These are phyloP conservation scores for Nannochloropsis salina DNA, from an alignment of 108 stramenopile genomes.

Conservation along the genomic window DNA sequence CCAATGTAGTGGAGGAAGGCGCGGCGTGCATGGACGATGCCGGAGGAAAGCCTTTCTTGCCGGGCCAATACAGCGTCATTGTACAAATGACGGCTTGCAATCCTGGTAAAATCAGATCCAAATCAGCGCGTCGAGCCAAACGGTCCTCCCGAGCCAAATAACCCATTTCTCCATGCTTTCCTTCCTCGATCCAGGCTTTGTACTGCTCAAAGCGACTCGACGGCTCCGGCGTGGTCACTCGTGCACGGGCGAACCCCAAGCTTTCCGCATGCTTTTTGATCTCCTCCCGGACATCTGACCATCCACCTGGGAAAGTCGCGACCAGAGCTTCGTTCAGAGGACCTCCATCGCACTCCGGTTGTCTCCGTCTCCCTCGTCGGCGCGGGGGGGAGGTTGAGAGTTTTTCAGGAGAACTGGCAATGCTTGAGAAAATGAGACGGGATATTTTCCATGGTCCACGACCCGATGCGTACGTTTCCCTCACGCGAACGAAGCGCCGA, in stretches of 20 bases:
- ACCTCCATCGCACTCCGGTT: neutral
- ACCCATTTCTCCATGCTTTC: constrained; percentile 16
- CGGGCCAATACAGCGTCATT: constrained; percentile 11
- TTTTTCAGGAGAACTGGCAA: too few relatives aligned
- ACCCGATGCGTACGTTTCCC: too few relatives aligned
- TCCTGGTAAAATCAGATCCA: constrained; percentile 6
- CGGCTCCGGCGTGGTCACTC: neutral
- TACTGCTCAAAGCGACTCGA: neutral
- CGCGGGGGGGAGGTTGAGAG: neutral
- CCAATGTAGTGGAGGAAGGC: neutral
- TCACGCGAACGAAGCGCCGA: too few relatives aligned
- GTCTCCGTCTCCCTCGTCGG: neutral
- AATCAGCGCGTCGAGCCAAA: neutral
- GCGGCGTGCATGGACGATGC: constrained; percentile 4
- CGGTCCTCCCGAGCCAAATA: neutral
- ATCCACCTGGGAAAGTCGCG: neutral
- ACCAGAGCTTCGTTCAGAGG: neutral
- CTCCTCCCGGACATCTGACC: neutral
- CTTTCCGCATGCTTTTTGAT: constrained; percentile 13
- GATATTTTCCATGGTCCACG: too few relatives aligned
- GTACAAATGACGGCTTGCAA: neutral
- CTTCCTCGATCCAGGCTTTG: neutral
- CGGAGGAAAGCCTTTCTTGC: constrained; percentile 9
- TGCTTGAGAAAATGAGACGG: too few relatives aligned
- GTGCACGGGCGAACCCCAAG: constrained; percentile 16